Base-by-base conservation (phyloP, 768 basidiomycete genomes). In the Dacryopinax spathularia region DNA sequence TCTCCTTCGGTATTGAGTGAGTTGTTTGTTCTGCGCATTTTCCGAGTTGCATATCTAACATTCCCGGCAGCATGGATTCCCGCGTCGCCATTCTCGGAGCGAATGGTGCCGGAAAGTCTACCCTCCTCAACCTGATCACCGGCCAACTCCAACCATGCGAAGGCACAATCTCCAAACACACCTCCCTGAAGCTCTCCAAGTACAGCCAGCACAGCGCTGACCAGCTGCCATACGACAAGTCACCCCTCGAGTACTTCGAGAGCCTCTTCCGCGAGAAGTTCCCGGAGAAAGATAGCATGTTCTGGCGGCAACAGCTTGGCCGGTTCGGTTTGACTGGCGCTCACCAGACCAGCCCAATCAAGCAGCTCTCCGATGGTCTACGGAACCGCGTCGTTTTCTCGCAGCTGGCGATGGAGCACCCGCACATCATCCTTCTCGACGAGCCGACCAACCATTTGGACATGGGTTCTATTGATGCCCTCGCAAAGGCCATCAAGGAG, bases 141-240 rank as follows among this genome's bases (percentile, higher is more conserved):
- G 80, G 88, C 64, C 80, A 72, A 10, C 81, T 94, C 36, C 86
- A 88, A 64, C 92, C 95, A 1, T 77, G 76, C 67, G 82, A 88
- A 73, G 96, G 96, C 60, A 91, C 90, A 36, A 73, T 99, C 68
- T 89, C 88, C 60, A 91, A 91, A 70, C 96, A 99, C 74, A 79
- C 87, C 41, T 81, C 80, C 20, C 82, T 99, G 69, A 99, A 99
- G 75, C 84, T 99, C 64, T 90, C 93, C 68, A 99, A 98, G 76
- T 99, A 99, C 80, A 92, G 89, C 4, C 96, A 99, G 77, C 96
- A 99, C 79, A 91, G 88, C 62, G 94, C 96, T 31, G 96, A 99
- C 75, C 96, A 99, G 75, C 84, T 99, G 10, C 96, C 96, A 27
- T 99, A 96, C 75, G 86, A 94, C 66, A 82, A 82, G 72, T 79